Evolutionary conservation across 768 basidiomycete genomes (phyloP), one percentile per base, ranked within the genome.

Genomic region (Lentinula raphanica): DNA sequence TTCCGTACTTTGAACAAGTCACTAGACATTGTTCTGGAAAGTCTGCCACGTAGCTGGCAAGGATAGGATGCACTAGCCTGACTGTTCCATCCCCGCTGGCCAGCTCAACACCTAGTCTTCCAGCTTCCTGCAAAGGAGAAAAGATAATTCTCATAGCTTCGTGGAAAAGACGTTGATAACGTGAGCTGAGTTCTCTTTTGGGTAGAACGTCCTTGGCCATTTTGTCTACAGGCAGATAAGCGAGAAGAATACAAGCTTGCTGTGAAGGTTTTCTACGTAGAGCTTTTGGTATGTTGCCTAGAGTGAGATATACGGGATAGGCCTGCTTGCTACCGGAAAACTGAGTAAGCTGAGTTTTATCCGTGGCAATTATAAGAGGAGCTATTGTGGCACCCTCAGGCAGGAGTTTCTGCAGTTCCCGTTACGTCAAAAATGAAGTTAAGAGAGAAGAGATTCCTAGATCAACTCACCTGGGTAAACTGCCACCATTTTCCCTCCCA

Each of bases 301-400:
- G 62, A 0, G 72, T 67, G 0, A 74, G 55, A 56, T 75, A 75
- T 2, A 74, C 67, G 3, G 74, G 73, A 59, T 67, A 73, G 2
- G 69, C 67, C 38, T 54, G 36, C 54, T 72, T 69, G 1, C 70
- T n/a, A n/a, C n/a, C n/a, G n/a, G n/a, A n/a, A n/a, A n/a, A n/a
- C n/a, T n/a, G n/a, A n/a, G n/a, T n/a, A n/a, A n/a, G n/a, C n/a
- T n/a, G n/a, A n/a, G n/a, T n/a, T n/a, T n/a, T n/a, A n/a, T n/a
- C n/a, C n/a, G n/a, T n/a, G n/a, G n/a, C n/a, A n/a, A n/a, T n/a
- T n/a, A n/a, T n/a, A n/a, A n/a, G n/a, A n/a, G n/a, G 72, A 1
- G 65, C 65, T 6, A 70, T 28, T 9, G 67, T 59, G 0, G 63
- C 62, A 11, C 58, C 58, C 1, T 31, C 15, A 19, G 57, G 51